phyloP scores from a whole-genome alignment of 2,329 filamentous ascomycete species.

The Fusarium longipes region DNA sequence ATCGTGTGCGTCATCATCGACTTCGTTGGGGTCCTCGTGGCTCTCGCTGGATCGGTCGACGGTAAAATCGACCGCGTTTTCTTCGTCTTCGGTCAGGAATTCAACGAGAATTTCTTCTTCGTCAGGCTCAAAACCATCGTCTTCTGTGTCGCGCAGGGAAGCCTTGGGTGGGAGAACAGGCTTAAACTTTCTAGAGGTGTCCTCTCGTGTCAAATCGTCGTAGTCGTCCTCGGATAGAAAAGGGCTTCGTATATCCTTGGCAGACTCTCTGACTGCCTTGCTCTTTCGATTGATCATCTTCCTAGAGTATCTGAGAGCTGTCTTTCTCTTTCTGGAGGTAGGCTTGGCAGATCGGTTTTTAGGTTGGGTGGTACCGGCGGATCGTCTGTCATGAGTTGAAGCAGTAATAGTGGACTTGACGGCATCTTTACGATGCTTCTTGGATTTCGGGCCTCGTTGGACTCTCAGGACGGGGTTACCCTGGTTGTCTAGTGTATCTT shows the following conservation, averaged over 20 bases:
- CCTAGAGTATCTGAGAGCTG: constrained; percentile 7
- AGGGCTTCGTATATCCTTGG: constrained; percentile 32
- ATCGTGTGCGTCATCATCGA: constrained; percentile 60
- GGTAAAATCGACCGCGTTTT: constrained; percentile 42
- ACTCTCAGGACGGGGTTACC: constrained; percentile 66
- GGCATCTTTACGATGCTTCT: constrained; percentile 20
- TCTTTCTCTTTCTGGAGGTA: constrained; percentile 21
- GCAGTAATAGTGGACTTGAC: constrained; percentile 12
- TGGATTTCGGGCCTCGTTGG: constrained; percentile 58
- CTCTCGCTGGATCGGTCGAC: constrained; percentile 41
- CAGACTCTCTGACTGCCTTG: constrained; percentile 11
- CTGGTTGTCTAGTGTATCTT: constrained; percentile 70
- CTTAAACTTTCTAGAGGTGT: constrained; percentile 16
- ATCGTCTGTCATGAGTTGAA: constrained; percentile 33
- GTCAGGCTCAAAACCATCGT: constrained; percentile 7
- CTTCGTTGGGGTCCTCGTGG: constrained; percentile 26
- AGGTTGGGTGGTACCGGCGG: constrained; percentile 2
- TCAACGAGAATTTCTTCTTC: constrained; percentile 37
- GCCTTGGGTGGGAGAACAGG: constrained; percentile 16
- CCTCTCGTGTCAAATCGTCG: constrained; percentile 18
- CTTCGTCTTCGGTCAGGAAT: constrained; percentile 44
- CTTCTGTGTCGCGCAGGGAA: constrained; percentile 7
- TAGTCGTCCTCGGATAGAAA: constrained; percentile 24
- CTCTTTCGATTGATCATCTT: constrained; percentile 20
- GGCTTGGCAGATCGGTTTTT: constrained; percentile 17